A percentile compares a stretch with the other conserved stretches of the same genome.
These are phyloP conservation scores for Neoboletus subvelutipes DNA, from an alignment of 768 basidiomycete genomes.

Conservation along the genomic window DNA sequence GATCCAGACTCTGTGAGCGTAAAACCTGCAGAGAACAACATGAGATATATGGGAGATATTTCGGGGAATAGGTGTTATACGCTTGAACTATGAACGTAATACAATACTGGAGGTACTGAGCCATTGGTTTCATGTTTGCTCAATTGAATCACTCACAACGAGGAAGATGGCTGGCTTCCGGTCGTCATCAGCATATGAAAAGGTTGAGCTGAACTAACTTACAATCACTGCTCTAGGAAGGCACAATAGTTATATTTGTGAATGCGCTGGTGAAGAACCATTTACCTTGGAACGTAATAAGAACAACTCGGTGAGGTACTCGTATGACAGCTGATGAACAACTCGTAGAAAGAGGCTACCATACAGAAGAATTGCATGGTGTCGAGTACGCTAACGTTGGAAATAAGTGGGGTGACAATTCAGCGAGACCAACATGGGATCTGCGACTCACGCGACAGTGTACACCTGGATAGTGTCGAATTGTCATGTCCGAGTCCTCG, in stretches of 20 bases:
- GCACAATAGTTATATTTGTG: neutral
- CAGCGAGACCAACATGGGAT: neutral
- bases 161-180: neutral
- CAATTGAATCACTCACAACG: slow-evolving; percentile 1
- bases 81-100: slow-evolving; percentile 18
- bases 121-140: neutral
- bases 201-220: neutral
- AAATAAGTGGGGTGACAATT: neutral
- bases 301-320: neutral
- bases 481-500: neutral
- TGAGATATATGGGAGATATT: neutral
- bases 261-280: neutral
- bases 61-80: neutral
- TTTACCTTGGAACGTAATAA: slow-evolving; percentile 1
- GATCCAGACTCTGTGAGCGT: slow-evolving; percentile 25
- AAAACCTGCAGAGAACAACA: slow-evolving; percentile 11
- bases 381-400: slow-evolving; percentile 3
- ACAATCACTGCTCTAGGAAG: neutral
- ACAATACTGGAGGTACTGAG: slow-evolving; percentile 4
- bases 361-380: neutral
- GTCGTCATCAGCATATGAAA: neutral
- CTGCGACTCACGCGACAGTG: slow-evolving; percentile 3
- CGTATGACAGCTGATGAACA: neutral
- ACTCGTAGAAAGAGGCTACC: neutral
- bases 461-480: slow-evolving; percentile 5